Conservation (phyloP, 2,329 filamentous ascomycete genomes). For the Colletotrichum liriopes region DNA sequence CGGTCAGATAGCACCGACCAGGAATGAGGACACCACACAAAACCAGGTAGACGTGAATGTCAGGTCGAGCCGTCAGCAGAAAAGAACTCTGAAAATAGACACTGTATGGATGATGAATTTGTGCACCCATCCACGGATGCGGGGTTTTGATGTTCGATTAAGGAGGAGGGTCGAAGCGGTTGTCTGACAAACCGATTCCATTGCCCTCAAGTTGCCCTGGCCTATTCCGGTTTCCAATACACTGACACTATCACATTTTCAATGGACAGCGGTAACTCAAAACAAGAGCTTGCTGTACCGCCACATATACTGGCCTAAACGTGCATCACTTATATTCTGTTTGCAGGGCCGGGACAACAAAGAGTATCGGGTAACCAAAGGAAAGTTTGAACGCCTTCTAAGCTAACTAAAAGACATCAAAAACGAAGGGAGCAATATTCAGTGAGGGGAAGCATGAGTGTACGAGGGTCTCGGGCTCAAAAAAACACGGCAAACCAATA, state of each 20-base stretch:
- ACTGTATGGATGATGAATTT: not conserved
- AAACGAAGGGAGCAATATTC: not conserved
- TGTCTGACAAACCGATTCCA: not conserved
- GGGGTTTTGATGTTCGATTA: not conserved
- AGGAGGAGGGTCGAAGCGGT: no score
- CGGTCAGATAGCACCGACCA: not conserved
- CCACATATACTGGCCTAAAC: not conserved
- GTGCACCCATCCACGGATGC: not conserved
- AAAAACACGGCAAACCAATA: no score
- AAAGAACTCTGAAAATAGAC: not conserved
- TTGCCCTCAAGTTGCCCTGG: not conserved
- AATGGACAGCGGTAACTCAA: not conserved
- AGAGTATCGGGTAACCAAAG: not conserved
- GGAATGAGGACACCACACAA: no score
- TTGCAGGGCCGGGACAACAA: no score
- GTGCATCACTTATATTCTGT: not conserved
- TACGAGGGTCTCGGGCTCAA: not conserved
- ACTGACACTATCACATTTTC: not conserved
- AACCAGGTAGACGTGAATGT: not conserved
- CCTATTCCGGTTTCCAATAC: not conserved
- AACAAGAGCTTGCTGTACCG: constrained; percentile 4
- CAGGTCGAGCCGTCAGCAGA: not conserved
- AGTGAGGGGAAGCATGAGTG: not conserved
- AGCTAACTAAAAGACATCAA: no score
- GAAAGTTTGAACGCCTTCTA: no score